Conservation (phyloP, 225 moss, liverwort and hornwort species). For the Thuidium tamariscinum region DNA sequence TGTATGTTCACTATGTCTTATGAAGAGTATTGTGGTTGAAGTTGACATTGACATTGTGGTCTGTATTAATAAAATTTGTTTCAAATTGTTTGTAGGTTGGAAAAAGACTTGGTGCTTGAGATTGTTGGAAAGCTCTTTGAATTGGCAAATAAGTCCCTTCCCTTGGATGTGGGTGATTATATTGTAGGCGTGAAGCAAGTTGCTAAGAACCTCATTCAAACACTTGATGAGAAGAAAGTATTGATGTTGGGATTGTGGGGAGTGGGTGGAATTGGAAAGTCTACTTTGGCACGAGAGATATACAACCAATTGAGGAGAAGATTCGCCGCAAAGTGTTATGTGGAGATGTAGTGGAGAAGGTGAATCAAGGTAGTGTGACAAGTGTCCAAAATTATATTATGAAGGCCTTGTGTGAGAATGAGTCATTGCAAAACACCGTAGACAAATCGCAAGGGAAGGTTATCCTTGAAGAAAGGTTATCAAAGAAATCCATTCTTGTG, state of each 20-base stretch:
- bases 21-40: background rate
- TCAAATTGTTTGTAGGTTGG: background rate
- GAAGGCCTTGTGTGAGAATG: no score
- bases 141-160: background rate
- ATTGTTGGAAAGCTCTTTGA: background rate
- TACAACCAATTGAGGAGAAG: no score
- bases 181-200: background rate
- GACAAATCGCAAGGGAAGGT: no score
- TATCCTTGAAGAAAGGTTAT: no score
- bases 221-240: background rate
- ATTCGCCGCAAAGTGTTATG: no score
- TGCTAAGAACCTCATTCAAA: background rate
- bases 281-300: no score
- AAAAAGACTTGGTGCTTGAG: background rate
- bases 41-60: background rate
- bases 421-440: no score
- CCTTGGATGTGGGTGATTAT: background rate
- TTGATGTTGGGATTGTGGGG: background rate
- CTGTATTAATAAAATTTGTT: background rate
- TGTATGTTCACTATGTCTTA: fast-evolving
- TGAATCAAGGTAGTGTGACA: no score
- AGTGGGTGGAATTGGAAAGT: no score
- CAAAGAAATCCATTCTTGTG: no score
- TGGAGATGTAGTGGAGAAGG: no score
- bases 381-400: no score